Evolutionary conservation across 2,329 filamentous ascomycete genomes (phyloP).

Genomic region (Aspergillus sp.): DNA sequence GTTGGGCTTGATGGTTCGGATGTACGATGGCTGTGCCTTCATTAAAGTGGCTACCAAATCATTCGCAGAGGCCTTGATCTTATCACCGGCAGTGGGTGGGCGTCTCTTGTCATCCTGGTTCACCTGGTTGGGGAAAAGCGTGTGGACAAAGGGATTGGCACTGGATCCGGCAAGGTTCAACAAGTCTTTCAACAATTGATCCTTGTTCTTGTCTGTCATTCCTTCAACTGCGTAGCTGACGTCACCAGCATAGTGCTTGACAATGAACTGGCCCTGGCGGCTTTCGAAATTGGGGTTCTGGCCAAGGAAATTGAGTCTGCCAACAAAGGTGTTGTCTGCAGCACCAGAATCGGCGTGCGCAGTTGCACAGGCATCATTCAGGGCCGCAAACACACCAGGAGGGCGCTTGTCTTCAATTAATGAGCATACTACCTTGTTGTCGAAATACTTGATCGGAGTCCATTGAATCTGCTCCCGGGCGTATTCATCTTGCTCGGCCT

Average conservation of each 20-base stretch:
- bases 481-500: constrained; percentile 97
- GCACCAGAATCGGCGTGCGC: constrained; percentile 92
- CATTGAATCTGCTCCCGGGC: constrained; percentile 93
- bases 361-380: constrained; percentile 98
- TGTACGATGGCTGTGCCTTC: constrained; percentile 96
- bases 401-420: constrained; percentile 89
- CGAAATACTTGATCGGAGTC: constrained; percentile 99
- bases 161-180: constrained; percentile 81
- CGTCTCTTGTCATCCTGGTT: constrained; percentile 94
- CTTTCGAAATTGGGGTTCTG: constrained; percentile 84
- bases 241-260: constrained; percentile 98
- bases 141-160: constrained; percentile 79
- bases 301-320: constrained; percentile 82
- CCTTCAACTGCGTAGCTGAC: constrained; percentile 91
- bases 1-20: constrained; percentile 98
- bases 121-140: constrained; percentile 84
- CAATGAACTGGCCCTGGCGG: constrained; percentile 91
- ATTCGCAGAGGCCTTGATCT: constrained; percentile 92
- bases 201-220: constrained; percentile 99
- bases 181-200: constrained; percentile 89
- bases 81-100: constrained; percentile 90
- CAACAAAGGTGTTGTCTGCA: constrained; percentile 93
- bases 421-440: constrained; percentile 98
- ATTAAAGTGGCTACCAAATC: constrained; percentile 91
- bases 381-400: constrained; percentile 85